phyloP scores from a whole-genome alignment of 345 rosid genomes.

The Eucalyptus marginata region DNA sequence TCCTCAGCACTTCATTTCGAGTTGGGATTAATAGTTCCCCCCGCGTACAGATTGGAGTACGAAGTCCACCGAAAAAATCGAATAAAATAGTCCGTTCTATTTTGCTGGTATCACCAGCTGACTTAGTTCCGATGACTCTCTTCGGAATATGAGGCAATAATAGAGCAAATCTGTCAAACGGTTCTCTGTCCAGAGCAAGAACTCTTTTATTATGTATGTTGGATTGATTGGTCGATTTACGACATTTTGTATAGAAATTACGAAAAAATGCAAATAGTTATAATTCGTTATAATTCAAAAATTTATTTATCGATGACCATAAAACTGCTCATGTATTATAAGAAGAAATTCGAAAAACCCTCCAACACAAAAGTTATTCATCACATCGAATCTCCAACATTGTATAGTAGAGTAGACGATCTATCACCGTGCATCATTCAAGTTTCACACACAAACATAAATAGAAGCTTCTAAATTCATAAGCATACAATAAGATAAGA shows the following conservation, averaged over 20 bases:
- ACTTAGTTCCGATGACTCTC: background rate
- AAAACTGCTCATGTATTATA: background rate
- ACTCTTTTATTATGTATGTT: background rate
- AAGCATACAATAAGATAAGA: background rate
- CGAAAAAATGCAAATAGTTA: background rate
- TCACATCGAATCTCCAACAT: background rate
- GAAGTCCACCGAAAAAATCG: background rate
- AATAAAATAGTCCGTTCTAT: background rate
- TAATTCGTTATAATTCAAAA: background rate
- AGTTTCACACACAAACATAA: background rate
- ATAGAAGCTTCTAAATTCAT: background rate
- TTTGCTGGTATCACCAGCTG: background rate
- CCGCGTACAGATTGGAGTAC: background rate
- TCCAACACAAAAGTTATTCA: background rate
- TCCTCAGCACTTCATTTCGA: background rate
- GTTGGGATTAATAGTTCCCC: background rate
- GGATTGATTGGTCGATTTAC: background rate
- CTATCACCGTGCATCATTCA: background rate
- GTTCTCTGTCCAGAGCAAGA: background rate
- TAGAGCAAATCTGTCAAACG: background rate
- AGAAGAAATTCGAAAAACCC: background rate
- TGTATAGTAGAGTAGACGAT: background rate
- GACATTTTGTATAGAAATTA: background rate
- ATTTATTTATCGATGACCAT: too few species aligned
- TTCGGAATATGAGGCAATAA: background rate